Evolutionary conservation across 495 filamentous ascomycete genomes (phyloP).

Genomic region (Annulohypoxylon stygium): DNA sequence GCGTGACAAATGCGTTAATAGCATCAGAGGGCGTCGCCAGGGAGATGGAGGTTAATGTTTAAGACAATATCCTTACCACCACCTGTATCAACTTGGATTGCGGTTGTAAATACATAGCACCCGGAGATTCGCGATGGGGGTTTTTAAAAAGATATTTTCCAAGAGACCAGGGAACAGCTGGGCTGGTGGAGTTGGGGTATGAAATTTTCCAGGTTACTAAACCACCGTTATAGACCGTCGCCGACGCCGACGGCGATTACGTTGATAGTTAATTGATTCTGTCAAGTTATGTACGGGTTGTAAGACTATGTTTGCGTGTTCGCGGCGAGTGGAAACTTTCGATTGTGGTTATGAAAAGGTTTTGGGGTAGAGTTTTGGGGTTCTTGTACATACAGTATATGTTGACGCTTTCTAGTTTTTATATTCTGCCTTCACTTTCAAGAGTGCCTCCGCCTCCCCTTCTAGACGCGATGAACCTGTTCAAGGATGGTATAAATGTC

Average conservation of each 20-base stretch:
- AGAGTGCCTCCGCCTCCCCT: neutral
- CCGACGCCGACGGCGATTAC: conserved; percentile 25
- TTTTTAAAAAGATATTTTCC: conserved; percentile 27
- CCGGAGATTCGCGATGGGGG: conserved; percentile 28
- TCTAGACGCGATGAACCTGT: neutral
- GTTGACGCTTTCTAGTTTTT: neutral
- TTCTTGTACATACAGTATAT: neutral
- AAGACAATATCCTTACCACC: conserved; percentile 13
- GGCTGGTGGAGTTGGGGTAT: conserved; percentile 46
- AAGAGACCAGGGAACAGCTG: conserved; percentile 48
- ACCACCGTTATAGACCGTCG: conserved; percentile 30
- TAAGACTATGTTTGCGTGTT: conserved; percentile 3
- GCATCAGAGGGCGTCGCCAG: conserved; percentile 47
- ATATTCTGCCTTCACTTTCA: neutral
- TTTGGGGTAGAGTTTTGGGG: neutral
- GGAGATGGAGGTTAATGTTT: conserved; percentile 28
- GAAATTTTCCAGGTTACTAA: conserved; percentile 28
- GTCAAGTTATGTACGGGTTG: conserved; percentile 15
- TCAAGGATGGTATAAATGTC: neutral
- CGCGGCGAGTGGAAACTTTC: neutral
- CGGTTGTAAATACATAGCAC: conserved; percentile 45
- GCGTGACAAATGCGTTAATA: conserved; percentile 39
- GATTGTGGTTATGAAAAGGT: neutral
- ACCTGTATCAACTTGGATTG: conserved; percentile 42
- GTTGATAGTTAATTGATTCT: conserved; percentile 45